phyloP scores from a whole-genome alignment of 148 eudicot species.

The Vaccinium vitisidaea region DNA sequence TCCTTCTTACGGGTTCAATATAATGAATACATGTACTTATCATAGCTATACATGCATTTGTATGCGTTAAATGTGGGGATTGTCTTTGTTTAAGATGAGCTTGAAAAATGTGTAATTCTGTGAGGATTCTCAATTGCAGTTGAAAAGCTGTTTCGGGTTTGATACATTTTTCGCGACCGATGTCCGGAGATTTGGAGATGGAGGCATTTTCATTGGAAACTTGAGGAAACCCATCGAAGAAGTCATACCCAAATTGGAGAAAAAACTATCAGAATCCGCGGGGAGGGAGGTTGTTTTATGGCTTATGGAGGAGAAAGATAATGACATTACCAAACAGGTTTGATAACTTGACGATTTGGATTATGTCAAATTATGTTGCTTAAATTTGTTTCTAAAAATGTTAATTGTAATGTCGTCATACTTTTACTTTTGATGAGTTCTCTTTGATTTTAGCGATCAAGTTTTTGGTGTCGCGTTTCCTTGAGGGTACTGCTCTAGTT shows the following conservation, averaged over 20 bases:
- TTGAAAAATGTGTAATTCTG: constrained; percentile 7
- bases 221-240: constrained; percentile 86
- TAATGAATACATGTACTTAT: not conserved
- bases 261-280: constrained; percentile 81
- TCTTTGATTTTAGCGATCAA: not conserved
- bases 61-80: not conserved
- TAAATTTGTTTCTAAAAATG: not conserved
- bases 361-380: not conserved
- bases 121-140: constrained; percentile 38
- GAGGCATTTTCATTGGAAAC: constrained; percentile 91
- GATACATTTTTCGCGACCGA: constrained; percentile 92
- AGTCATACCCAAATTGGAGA: constrained; percentile 76
- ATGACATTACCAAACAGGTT: constrained; percentile 83
- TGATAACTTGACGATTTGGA: not conserved
- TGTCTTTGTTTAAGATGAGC: not conserved
- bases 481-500: not conserved
- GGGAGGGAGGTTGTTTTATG: constrained; percentile 83
- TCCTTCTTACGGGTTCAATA: not conserved
- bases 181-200: constrained; percentile 94
- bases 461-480: not conserved
- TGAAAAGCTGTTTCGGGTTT: constrained; percentile 84
- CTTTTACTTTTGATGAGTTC: not conserved
- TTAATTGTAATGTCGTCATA: not conserved
- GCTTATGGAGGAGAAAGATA: constrained; percentile 92
- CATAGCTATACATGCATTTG: too few species aligned